These are phyloP conservation scores for Parascedosporium putredinis DNA, from an alignment of 2,329 filamentous ascomycete genomes.

Conservation along the genomic window DNA sequence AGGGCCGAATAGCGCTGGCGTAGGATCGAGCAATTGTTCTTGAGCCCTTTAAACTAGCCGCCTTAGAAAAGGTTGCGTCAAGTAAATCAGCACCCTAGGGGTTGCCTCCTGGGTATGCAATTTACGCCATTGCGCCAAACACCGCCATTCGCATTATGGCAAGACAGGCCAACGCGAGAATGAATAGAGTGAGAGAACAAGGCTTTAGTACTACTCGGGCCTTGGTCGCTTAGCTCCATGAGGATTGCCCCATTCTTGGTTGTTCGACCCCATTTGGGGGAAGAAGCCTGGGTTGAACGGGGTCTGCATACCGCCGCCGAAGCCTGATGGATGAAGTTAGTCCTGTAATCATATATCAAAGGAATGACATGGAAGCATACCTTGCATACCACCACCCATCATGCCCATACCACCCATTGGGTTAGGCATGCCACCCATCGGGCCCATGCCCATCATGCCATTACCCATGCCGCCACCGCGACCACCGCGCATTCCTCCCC, in stretches of 20 bases:
- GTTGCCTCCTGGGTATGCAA: not conserved
- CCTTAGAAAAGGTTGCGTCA: too few species aligned
- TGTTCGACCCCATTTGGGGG: conserved; percentile 33
- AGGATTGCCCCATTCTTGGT: conserved; percentile 63
- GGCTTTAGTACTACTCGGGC: conserved; percentile 42
- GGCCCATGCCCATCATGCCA: conserved; percentile 35
- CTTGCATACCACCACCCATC: conserved; percentile 35
- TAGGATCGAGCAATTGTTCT: not conserved
- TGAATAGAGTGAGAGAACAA: not conserved
- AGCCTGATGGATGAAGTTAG: conserved; percentile 31
- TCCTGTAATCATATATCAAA: conserved; percentile 9
- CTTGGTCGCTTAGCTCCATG: conserved; percentile 72
- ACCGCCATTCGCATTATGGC: not conserved
- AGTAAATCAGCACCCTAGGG: too few species aligned
- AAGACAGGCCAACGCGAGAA: not conserved
- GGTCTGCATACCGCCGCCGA: conserved; percentile 47
- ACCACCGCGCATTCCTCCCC: conserved; percentile 41
- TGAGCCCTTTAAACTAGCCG: not conserved
- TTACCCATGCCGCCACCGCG: conserved; percentile 36
- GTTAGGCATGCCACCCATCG: conserved; percentile 19
- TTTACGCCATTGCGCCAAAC: not conserved
- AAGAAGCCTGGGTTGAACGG: conserved; percentile 71
- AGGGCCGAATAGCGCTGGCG: not conserved
- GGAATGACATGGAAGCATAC: conserved; percentile 20
- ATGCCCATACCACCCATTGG: conserved; percentile 25